These are phyloP conservation scores for Pseudomicrostroma phylloplanum DNA, from an alignment of 1,284 basidiomycete species.

Conservation along the genomic window DNA sequence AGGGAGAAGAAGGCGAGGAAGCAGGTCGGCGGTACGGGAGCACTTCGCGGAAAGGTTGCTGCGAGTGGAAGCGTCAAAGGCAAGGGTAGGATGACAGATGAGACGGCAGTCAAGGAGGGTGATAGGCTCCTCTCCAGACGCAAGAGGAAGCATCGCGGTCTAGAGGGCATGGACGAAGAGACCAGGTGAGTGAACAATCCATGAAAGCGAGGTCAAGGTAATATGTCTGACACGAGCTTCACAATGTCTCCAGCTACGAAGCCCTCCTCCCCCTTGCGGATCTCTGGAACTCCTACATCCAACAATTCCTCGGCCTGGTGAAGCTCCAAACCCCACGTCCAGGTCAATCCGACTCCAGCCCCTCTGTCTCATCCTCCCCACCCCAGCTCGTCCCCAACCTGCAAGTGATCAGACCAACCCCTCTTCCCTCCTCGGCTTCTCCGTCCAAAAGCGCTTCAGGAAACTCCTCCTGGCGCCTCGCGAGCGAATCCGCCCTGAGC, in stretches of 20 bases:
- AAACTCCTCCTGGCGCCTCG: not conserved
- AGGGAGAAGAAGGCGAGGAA: slow-evolving; percentile 6
- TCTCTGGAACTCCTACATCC: not conserved
- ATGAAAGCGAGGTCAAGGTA: not conserved
- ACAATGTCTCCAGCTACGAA: not conserved
- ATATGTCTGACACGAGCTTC: not conserved
- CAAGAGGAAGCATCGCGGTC: not conserved
- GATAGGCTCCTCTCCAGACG: not conserved
- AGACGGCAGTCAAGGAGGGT: not conserved
- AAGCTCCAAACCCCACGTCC: not conserved
- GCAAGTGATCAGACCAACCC: not conserved
- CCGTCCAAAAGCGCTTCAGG: not conserved
- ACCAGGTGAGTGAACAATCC: not conserved
- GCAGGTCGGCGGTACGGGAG: not conserved
- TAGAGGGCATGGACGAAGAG: slow-evolving; percentile 2
- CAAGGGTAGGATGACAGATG: not conserved
- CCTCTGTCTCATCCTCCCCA: too few relatives aligned
- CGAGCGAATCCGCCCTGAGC: not conserved
- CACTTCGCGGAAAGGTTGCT: too few relatives aligned
- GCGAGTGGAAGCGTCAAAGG: not conserved
- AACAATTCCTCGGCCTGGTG: slow-evolving; percentile 4
- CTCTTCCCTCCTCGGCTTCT: not conserved
- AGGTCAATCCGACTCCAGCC: too few relatives aligned
- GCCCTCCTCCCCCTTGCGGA: not conserved
- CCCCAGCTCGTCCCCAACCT: not conserved